Percentiles rank a stretch among this genome's conserved stretches.
Conservation (phyloP, 2,329 filamentous ascomycete species). For the Ophiosphaerella herpotricha region DNA sequence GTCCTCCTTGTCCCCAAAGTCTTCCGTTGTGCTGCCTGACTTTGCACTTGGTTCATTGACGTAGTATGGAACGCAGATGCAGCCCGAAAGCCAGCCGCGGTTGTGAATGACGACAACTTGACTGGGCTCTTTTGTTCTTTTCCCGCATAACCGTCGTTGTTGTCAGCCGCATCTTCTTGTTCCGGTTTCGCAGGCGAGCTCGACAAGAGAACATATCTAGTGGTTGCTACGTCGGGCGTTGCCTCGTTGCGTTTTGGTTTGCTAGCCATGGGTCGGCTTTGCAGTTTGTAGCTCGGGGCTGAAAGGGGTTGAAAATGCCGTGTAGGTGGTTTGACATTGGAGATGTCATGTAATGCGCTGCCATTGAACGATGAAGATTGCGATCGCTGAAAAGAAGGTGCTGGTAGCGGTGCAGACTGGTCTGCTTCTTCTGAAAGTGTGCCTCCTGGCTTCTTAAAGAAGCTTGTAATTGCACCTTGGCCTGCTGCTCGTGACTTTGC, state of each 20-base stretch:
- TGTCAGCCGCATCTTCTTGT: conserved; percentile 6
- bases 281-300: conserved; percentile 34
- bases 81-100: conserved; percentile 32
- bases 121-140: conserved; percentile 13
- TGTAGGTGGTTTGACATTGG: conserved; percentile 29
- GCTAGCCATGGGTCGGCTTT: conserved; percentile 37
- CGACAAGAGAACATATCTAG: conserved; percentile 55
- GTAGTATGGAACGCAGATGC: conserved; percentile 52
- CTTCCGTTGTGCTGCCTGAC: conserved; percentile 42
- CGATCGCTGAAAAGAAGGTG: conserved; percentile 23
- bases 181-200: conserved; percentile 49
- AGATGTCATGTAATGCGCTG: conserved; percentile 37
- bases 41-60: conserved; percentile 42
- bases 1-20: conserved; percentile 57
- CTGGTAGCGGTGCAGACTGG: background rate
- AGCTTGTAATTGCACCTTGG: conserved; percentile 59
- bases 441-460: conserved; percentile 50
- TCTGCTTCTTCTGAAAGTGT: conserved; percentile 18
- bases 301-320: conserved; percentile 31
- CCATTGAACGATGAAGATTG: conserved; percentile 20
- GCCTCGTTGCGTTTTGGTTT: conserved; percentile 33
- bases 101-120: conserved; percentile 3
- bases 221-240: conserved; percentile 27
- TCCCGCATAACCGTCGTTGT: conserved; percentile 2
- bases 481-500: conserved; percentile 48